Conservation (phyloP, 257 asterid genomes). For the Echium plantagineum region DNA sequence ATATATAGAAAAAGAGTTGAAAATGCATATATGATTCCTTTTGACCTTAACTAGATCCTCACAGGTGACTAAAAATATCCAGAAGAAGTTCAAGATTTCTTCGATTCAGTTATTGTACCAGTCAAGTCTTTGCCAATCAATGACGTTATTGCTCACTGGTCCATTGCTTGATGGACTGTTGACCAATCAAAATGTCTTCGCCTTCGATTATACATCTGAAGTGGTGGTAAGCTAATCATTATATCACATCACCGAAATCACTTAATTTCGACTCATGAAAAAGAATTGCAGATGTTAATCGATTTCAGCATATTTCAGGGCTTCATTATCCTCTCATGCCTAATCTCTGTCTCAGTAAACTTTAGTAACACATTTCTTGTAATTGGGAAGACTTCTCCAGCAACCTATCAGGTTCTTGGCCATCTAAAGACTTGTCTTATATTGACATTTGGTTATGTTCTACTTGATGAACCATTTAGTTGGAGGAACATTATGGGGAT, state of each 20-base stretch:
- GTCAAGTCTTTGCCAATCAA: constrained; percentile 79
- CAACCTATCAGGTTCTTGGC: constrained; percentile 87
- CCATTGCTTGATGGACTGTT: constrained; percentile 78
- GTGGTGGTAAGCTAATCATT: constrained; percentile 61
- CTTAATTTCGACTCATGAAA: not conserved
- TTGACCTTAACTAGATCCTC: constrained; percentile 38
- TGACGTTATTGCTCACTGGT: constrained; percentile 60
- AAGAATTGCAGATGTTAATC: constrained; percentile 10
- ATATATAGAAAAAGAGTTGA: not conserved
- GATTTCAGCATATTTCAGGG: constrained; percentile 34
- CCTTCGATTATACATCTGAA: constrained; percentile 73
- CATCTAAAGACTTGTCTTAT: constrained; percentile 86
- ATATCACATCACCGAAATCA: constrained; percentile 1
- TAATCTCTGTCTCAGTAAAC: constrained; percentile 84
- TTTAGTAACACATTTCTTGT: constrained; percentile 92
- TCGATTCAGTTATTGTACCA: constrained; percentile 86
- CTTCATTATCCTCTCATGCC: constrained; percentile 77
- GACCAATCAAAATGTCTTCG: constrained; percentile 66
- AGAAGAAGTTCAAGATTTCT: constrained; percentile 85
- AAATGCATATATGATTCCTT: constrained; percentile 8
- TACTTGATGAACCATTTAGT: constrained; percentile 77
- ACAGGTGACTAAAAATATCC: constrained; percentile 91
- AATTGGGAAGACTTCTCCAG: constrained; percentile 83
- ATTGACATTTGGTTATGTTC: constrained; percentile 64
- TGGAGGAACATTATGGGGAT: constrained; percentile 86